Evolutionary conservation across 495 filamentous ascomycete species (phyloP).

Genomic region (Penicillium manginii): DNA sequence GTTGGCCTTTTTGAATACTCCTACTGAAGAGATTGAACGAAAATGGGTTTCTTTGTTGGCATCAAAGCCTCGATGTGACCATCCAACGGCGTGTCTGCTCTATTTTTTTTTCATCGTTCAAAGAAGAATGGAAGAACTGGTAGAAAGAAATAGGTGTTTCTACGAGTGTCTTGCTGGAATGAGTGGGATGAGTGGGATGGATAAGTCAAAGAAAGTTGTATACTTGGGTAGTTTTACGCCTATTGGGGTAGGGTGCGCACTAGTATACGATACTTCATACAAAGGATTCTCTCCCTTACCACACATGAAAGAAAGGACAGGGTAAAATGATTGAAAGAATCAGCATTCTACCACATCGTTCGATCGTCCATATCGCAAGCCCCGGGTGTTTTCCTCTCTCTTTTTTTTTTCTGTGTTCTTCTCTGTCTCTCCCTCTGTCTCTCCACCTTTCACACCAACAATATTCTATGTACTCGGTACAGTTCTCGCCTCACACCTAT

Average conservation of each 20-base stretch:
- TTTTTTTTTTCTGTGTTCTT: too few species aligned
- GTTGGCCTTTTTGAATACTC: not conserved
- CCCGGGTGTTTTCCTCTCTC: too few species aligned
- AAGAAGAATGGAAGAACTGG: not conserved
- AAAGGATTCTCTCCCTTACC: too few species aligned
- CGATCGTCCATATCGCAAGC: too few species aligned
- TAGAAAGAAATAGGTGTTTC: not conserved
- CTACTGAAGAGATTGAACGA: not conserved
- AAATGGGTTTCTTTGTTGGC: not conserved
- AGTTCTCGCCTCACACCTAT: not conserved
- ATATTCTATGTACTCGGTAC: not conserved
- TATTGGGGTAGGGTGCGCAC: too few species aligned
- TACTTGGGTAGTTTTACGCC: not conserved
- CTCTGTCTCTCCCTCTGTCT: not conserved
- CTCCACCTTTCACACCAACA: not conserved
- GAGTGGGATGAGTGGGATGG: too few species aligned
- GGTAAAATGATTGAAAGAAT: not conserved
- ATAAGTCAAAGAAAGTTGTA: not conserved
- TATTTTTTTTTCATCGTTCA: not conserved
- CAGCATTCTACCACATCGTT: too few species aligned
- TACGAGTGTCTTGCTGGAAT: not conserved
- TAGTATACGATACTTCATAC: too few species aligned
- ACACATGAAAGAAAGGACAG: not conserved
- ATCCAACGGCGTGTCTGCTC: not conserved
- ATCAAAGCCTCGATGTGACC: not conserved